Conservation (phyloP, 1,139 yeast genomes). For the Candida pseudocylindracea region DNA sequence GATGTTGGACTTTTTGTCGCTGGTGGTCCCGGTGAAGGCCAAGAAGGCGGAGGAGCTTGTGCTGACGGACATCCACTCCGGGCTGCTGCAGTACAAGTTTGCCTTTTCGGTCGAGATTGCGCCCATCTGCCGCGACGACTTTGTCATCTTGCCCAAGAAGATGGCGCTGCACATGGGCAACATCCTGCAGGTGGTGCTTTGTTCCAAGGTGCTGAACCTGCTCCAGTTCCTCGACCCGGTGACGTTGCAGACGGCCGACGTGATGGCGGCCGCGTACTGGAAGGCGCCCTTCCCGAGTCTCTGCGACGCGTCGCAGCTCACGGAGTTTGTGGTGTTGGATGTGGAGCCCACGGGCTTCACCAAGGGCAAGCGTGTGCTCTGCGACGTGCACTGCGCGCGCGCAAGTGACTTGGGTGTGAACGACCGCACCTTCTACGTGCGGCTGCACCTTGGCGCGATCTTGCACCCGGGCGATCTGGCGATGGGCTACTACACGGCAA, state of each 20-base stretch:
- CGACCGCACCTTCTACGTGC: constrained; percentile 57
- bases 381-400: constrained; percentile 79
- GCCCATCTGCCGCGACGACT: constrained; percentile 94
- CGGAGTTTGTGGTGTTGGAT: constrained; percentile 83
- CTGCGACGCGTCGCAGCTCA: constrained; percentile 52
- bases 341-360: constrained; percentile 83
- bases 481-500: constrained; percentile 68
- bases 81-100: constrained; percentile 72
- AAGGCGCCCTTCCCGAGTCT: constrained; percentile 65
- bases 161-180: constrained; percentile 74
- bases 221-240: constrained; percentile 73
- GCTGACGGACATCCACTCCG: constrained; percentile 82
- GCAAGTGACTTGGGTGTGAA: constrained; percentile 70
- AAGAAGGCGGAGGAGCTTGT: constrained; percentile 84
- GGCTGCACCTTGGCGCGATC: constrained; percentile 84
- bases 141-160: constrained; percentile 71
- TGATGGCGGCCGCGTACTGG: constrained; percentile 66
- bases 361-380: constrained; percentile 64
- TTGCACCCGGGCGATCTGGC: constrained; percentile 93
- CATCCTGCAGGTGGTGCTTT: constrained; percentile 62
- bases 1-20: constrained; percentile 74
- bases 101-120: constrained; percentile 85
- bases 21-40: constrained; percentile 73
- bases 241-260: constrained; percentile 63
- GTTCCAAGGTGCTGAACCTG: constrained; percentile 63